Evolutionary conservation across 805 yeast species (phyloP).

Genomic region (Wickerhamomyces chaumierensis): DNA sequence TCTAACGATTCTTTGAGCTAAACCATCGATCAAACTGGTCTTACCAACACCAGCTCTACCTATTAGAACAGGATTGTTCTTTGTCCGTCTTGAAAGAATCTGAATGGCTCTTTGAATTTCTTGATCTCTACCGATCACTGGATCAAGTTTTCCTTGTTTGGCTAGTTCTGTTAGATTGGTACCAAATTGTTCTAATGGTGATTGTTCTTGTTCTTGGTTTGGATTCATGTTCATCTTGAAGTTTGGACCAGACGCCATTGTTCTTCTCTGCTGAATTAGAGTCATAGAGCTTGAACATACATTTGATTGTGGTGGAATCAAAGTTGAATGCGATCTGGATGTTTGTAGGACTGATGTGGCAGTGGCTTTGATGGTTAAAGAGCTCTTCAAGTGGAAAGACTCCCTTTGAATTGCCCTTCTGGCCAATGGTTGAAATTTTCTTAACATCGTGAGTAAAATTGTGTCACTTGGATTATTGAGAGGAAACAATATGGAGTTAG

Average conservation of each 20-base stretch:
- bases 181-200: constrained; percentile 79
- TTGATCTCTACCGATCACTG: constrained; percentile 94
- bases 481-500: no score
- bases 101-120: constrained; percentile 91
- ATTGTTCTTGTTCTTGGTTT: constrained; percentile 38
- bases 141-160: constrained; percentile 81
- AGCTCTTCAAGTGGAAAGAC: background rate
- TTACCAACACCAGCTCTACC: constrained; percentile 99
- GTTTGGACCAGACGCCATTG: constrained; percentile 1
- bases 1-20: constrained; percentile 84
- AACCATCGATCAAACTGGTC: constrained; percentile 92
- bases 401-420: background rate
- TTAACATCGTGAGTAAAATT: no score
- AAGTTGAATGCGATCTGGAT: no score
- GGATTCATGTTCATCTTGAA: constrained; percentile 27
- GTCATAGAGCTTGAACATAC: no score
- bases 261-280: background rate
- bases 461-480: no score
- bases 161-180: constrained; percentile 82
- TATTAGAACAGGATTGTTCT: constrained; percentile 88
- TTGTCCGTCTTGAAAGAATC: constrained; percentile 82
- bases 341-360: background rate
- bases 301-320: no score
- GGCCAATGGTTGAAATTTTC: constrained; percentile 1
- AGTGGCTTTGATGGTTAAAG: background rate